These are phyloP conservation scores for Geotrichum klebahnii DNA, from an alignment of 1,139 yeast genomes.

Conservation along the genomic window DNA sequence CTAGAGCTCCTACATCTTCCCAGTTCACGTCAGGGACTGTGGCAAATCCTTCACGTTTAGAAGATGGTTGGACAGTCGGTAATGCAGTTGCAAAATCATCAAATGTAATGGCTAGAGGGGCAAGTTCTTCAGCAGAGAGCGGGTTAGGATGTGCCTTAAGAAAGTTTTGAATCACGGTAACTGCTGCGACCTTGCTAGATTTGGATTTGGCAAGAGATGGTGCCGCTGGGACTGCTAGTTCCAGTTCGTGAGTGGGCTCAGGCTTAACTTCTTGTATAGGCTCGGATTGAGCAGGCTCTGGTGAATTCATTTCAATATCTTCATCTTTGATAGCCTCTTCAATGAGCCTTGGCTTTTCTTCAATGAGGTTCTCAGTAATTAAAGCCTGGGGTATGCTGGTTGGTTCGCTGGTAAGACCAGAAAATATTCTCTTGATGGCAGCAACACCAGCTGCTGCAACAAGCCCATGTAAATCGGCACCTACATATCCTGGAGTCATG, in stretches of 20 bases:
- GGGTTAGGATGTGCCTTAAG: constrained; percentile 74
- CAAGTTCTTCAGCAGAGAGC: constrained; percentile 66
- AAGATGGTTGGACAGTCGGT: constrained; percentile 94
- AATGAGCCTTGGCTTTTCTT: constrained; percentile 29
- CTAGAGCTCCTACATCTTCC: constrained; percentile 90
- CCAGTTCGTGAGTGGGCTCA: not conserved
- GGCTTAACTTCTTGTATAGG: not conserved
- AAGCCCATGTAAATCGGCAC: constrained; percentile 91
- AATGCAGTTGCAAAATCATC: constrained; percentile 79
- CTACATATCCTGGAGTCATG: constrained; percentile 95
- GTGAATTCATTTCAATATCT: constrained; percentile 20
- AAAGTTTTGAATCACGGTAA: constrained; percentile 71
- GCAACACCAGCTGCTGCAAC: constrained; percentile 94
- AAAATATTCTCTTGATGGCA: constrained; percentile 85
- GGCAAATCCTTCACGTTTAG: constrained; percentile 97
- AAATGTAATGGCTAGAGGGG: constrained; percentile 66
- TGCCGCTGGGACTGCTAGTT: not conserved
- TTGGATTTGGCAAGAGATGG: not conserved
- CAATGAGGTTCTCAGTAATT: constrained; percentile 42
- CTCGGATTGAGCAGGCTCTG: too few species aligned
- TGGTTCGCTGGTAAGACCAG: constrained; percentile 4
- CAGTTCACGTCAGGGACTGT: constrained; percentile 97
- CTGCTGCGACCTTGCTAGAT: constrained; percentile 28
- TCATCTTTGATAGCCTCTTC: constrained; percentile 24
- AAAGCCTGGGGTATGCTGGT: not conserved